Percentiles rank a stretch among this genome's conserved stretches.
phyloP scores from a whole-genome alignment of 148 eudicot genomes.

The Fagopyrum esculentum region DNA sequence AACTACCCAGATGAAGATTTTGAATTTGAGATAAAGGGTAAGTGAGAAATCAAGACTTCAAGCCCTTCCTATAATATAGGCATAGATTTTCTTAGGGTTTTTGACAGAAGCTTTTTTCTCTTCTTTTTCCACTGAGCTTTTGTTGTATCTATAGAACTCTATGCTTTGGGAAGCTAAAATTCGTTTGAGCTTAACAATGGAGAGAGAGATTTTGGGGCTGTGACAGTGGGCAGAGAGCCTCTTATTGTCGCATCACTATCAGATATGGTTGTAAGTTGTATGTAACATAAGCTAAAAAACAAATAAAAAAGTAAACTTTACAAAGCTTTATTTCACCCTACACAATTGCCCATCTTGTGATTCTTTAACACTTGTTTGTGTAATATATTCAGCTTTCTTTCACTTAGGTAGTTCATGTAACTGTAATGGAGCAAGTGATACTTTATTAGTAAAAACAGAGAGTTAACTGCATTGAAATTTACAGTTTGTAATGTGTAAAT shows the following conservation, averaged over 20 bases:
- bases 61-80: not conserved
- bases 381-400: not conserved
- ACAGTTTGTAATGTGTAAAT: not conserved
- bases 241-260: constrained; percentile 16
- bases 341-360: not conserved
- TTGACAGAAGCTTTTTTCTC: not conserved
- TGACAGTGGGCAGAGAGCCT: constrained; percentile 11
- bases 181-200: not conserved
- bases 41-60: not conserved
- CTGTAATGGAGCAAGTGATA: not conserved
- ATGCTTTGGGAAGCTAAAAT: constrained; percentile 14
- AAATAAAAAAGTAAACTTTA: not conserved
- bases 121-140: not conserved
- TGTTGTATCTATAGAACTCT: constrained; percentile 10
- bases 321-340: not conserved
- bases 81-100: not conserved
- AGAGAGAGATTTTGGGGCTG: constrained; percentile 8
- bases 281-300: not conserved
- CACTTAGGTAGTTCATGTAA: not conserved
- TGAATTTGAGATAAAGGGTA: not conserved
- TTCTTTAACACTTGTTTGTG: not conserved
- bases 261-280: constrained; percentile 13
- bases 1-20: not conserved
- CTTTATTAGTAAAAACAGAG: constrained; percentile 1
- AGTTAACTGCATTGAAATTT: constrained; percentile 1